Base-by-base conservation (phyloP, 768 basidiomycete species). In the Agaricus bisporus region DNA sequence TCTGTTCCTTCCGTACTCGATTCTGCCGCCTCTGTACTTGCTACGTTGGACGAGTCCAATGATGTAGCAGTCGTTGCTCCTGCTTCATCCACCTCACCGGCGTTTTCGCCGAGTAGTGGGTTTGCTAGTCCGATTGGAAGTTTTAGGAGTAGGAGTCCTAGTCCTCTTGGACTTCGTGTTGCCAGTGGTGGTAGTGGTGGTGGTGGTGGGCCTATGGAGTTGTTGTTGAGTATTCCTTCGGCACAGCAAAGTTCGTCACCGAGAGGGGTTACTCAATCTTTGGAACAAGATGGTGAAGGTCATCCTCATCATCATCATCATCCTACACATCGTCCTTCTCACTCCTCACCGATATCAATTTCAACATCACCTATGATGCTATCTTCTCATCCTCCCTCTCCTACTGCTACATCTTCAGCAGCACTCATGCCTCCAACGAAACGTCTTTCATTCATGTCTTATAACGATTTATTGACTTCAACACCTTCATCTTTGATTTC, bases 391-490 rank as follows among this genome's bases (percentile, higher is more conserved):
- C 32, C 58, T 64, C 48, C 61, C 54, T 8, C 64, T 79, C 17
- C 80, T 80, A 10, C 77, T 82, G 5, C 72, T 75, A 1, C 72
- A 22, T 22, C 22, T 4, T 1, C 32, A 32, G 11, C 32, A 32
- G 11, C 32, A 7, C 2, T 32, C 7, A 32, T 76, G 49, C 58
- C 57, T 1, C 66, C 75, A 2, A 71, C 73, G 26, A 91, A 92
- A 60, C 85, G 90, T 2, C 80, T 92, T 10, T 93, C 91, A 0
- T 95, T 94, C 75, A 80, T 95, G 69, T 88, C 91, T 3, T 94
- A 94, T 67, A 80, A 85, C 25, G 92, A 95, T 66, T 77, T 95
- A 2, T 80, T 95, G 39, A 73, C 86, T 0, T 87, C 85, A 0
- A 82, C 89, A 0, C 93, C 93, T 0, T 73, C 83, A 0, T 76